Evolutionary conservation across 1,139 yeast genomes (phyloP).

Genomic region (Hyphopichia pseudoburtonii): DNA sequence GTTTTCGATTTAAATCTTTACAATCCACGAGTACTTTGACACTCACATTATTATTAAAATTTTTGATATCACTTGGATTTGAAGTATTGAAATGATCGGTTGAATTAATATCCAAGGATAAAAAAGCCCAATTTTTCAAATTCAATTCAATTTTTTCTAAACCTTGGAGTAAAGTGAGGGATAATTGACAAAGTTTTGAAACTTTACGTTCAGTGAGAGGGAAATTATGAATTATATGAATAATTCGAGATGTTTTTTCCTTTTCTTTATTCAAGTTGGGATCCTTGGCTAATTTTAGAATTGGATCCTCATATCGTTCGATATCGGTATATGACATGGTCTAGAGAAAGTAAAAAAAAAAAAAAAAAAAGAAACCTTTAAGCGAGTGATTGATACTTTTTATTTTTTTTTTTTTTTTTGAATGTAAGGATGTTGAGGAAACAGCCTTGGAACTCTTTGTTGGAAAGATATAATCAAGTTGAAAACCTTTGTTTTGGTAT

Average conservation of each 20-base stretch:
- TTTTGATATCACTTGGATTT: conserved; percentile 30
- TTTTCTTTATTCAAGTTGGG: conserved; percentile 48
- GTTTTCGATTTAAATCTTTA: conserved; percentile 42
- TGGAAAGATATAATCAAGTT: too few relatives aligned
- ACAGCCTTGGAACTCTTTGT: too few relatives aligned
- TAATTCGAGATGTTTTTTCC: conserved; percentile 40
- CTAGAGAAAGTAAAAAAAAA: not conserved
- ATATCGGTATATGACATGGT: conserved; percentile 16
- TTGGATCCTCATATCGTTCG: conserved; percentile 45
- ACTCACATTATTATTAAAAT: conserved; percentile 49
- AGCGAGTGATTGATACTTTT: too few relatives aligned
- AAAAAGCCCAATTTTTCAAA: conserved; percentile 56
- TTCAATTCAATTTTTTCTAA: conserved; percentile 50
- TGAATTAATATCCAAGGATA: conserved; percentile 53
- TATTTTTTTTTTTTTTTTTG: too few relatives aligned
- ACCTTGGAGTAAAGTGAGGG: conserved; percentile 48
- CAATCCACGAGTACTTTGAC: conserved; percentile 50
- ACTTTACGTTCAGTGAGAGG: conserved; percentile 45
- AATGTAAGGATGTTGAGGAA: too few relatives aligned
- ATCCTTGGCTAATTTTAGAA: conserved; percentile 47
- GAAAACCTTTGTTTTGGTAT: too few relatives aligned
- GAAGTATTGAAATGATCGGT: conserved; percentile 36
- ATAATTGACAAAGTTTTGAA: conserved; percentile 50
- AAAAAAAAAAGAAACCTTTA: not conserved
- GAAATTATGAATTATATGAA: conserved; percentile 44